Base-by-base conservation (phyloP, 352 stramenopile genomes). In the Phytophthora palmivora region DNA sequence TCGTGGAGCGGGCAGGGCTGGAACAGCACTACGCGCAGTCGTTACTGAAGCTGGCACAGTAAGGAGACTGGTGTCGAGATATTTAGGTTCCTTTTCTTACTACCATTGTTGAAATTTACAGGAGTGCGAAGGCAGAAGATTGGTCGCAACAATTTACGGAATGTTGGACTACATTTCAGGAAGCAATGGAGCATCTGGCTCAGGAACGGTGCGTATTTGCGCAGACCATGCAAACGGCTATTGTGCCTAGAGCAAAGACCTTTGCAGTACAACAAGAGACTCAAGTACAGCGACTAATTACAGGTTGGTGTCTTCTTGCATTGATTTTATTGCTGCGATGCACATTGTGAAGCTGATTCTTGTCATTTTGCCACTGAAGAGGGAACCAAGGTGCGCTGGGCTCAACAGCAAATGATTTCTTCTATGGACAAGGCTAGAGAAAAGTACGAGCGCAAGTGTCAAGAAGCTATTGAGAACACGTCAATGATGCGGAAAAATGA, bases 401-500 rank as follows among this genome's bases (percentile, higher is more conserved):
- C 79, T 1, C 75, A 91, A 42, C 63, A 88, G 21, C 83, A 92
- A 45, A 87, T 88, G 67, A 44, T 61, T 14, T 55, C 71, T n/a
- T 76, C 80, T 10, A 67, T 89, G 70, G 72, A 89, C 2, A 90
- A 87, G 46, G 79, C 82, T 18, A 88, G 84, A 63, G 84, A 91
- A 30, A 89, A 89, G 45, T 95, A 95, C 70, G 80, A 93, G 36
- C 76, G 75, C 15, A 86, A 85, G 18, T 93, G 84, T 55, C 61
- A 77, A 9, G 86, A 93, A 48, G 84, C 86, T 0, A 71, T 79
- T 4, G 82, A 94, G 26, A 59, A 88, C 9, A 81, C 75, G 6
- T 37, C 62, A 33, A 56, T 54, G 7, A 53, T 84, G 37, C 60
- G 67, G 16, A 84, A 72, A 16, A 60, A 44, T 30, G 75, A 82